These are phyloP conservation scores for Phytophthora sansomeana DNA, from an alignment of 352 stramenopile species.

Conservation along the genomic window DNA sequence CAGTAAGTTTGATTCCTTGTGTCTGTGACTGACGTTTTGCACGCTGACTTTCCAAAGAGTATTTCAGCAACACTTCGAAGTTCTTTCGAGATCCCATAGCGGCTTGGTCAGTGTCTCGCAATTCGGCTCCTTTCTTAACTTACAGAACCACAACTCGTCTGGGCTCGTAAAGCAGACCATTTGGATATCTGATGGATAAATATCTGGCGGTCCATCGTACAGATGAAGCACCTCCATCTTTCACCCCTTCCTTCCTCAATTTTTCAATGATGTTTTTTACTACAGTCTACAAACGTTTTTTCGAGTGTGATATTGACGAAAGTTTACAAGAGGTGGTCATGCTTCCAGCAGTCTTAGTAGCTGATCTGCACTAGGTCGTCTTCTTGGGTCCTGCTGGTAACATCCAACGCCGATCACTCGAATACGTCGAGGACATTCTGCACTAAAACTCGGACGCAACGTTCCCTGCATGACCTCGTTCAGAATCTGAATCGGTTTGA, in stretches of 20 bases:
- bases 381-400: constrained; percentile 48
- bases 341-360: constrained; percentile 47
- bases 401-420: constrained; percentile 48
- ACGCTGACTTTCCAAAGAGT: not conserved
- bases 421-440: constrained; percentile 49
- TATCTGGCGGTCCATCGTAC: not conserved
- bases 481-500: constrained; percentile 52
- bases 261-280: too few species aligned
- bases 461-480: constrained; percentile 57
- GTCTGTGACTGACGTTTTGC: not conserved
- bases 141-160: not conserved
- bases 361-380: constrained; percentile 41
- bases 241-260: too few species aligned
- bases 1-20: not conserved
- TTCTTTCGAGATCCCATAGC: not conserved
- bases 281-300: too few species aligned
- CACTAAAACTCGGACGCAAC: constrained; percentile 52
- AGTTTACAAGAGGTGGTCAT: not conserved
- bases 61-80: not conserved
- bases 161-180: not conserved
- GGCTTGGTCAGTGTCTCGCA: not conserved
- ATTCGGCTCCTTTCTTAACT: not conserved
- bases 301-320: too few species aligned
- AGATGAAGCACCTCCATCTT: not conserved
- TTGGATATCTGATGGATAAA: not conserved